phyloP scores from a whole-genome alignment of 2,329 filamentous ascomycete species.

The Penicillium oxalicum region DNA sequence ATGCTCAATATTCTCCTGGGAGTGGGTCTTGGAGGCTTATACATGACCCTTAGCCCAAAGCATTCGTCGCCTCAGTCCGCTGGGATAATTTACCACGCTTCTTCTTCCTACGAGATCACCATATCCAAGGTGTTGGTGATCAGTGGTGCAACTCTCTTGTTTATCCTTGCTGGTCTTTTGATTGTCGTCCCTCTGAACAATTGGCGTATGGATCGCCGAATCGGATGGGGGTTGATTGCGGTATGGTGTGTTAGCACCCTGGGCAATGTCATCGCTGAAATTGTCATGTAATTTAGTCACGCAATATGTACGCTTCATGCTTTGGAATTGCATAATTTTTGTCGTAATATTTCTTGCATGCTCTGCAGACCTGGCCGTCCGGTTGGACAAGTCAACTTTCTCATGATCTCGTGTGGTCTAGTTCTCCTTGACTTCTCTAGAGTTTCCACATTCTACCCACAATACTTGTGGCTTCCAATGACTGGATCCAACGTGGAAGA shows the following conservation, averaged over 20 bases:
- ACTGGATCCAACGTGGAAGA: no score
- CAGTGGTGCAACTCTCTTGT: slow-evolving; percentile 72
- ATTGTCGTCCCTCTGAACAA: slow-evolving; percentile 76
- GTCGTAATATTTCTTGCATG: neutral
- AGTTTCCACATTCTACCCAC: no score
- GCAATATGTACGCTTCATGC: neutral
- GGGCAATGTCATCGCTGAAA: slow-evolving; percentile 74
- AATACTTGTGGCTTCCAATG: no score
- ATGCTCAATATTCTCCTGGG: slow-evolving; percentile 96
- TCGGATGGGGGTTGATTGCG: slow-evolving; percentile 73
- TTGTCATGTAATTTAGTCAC: slow-evolving; percentile 32
- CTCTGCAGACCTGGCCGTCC: no score
- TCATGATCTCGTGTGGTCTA: no score
- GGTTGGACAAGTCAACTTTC: no score
- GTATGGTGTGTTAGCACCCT: slow-evolving; percentile 77
- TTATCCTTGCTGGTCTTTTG: slow-evolving; percentile 72
- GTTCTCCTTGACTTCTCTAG: no score
- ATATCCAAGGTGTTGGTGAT: slow-evolving; percentile 82
- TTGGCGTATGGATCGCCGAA: slow-evolving; percentile 76
- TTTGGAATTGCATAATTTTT: neutral
- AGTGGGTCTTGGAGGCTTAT: slow-evolving; percentile 83
- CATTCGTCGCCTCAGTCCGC: slow-evolving; percentile 10
- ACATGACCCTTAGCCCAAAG: slow-evolving; percentile 65
- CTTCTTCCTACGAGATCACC: slow-evolving; percentile 66
- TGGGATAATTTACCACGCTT: slow-evolving; percentile 22